Evolutionary conservation across 2,329 filamentous ascomycete species (phyloP), one percentile per base, ranked within the genome.

Genomic region (Ophiognomonia clavigignenti-juglandacearum): DNA sequence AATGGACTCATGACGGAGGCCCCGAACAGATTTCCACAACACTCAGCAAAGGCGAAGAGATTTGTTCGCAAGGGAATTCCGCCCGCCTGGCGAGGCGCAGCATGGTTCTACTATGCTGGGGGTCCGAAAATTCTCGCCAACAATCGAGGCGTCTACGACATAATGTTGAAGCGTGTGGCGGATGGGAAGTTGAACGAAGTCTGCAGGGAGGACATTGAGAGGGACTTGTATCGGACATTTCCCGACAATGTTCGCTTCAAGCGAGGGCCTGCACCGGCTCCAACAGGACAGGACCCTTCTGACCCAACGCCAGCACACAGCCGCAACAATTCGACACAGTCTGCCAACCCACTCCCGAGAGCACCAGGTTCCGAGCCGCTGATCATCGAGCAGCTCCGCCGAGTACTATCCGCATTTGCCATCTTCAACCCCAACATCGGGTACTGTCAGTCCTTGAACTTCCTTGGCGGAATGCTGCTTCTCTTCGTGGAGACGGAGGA

Each of bases 41-140:
- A 83, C 44, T 88, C 83, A 41, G 80, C 83, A 38, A 95, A 95
- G 66, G 82, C 93, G 36, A 96, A 95, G 67, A 80, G 90, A 16
- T 96, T 93, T 61, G 80, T 96, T 40, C 83, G 91, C 43, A 97
- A 96, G 65, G 92, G 92, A 14, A 92, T 96, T 41, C 92, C 92
- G 3, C 88, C 91, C 0, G 89, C 96, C 55, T 95, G 90, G 82
- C 82, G 92, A 59, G 92, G 92, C n/a, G 86, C 88, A 6, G 92
- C 92, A 38, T 97, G 92, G 92, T 97, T 95, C 65, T 96, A 87
- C 69, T 97, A 96, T 62, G 89, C 90, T 10, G 89, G 89, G 18
- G 92, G 92, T 1, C 89, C 89, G 20, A 82, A 83, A 38, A 85
- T 89, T 54, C 65, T 96, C 50, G 78, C 82, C 43, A 85, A 88